Base-by-base conservation (phyloP, 2,329 filamentous ascomycete genomes). In the Hortaea werneckii region DNA sequence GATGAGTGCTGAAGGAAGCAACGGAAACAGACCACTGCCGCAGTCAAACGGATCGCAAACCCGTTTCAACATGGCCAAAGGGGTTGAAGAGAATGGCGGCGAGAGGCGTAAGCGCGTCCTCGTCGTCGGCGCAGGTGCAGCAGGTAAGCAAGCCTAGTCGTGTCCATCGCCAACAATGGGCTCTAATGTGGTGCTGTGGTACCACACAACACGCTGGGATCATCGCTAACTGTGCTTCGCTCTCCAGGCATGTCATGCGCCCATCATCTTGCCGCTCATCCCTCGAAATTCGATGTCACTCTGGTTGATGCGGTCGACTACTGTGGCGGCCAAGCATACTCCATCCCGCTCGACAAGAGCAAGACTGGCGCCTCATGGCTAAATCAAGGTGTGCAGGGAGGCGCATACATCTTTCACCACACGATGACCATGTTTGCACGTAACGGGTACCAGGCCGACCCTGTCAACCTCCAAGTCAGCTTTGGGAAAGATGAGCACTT, bases 371-470 rank as follows among this genome's bases (percentile, higher is more conserved):
- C 77, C 26, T 70, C 67, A 54, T 79, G 75, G 77, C 64, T 80
- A 44, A 80, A 80, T 48, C 75, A 80, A 50, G 77, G 77, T 43
- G 78, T 83, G 1, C 79, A 83, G 55, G 79, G 79, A 29, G 79
- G 79, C 11, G 75, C 72, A 32, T 72, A 80, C 65, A 82, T 82
- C 52, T 83, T 83, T 64, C 78, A 82, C 57, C 79, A 83, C 56
- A 82, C 79, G 0, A 76, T 82, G 68, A 77, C 76, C 43, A 80
- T 80, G 71, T 82, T 82, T 55, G 67, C 71, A 5, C 67, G 73
- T 42, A 74, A 80, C 51, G 74, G 73, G 9, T 71, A 75, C 54
- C 69, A 74, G 43, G 70, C 78, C 3, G 70, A 79, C 57, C 73
- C 73, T 1, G 75, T 82, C 37, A 71, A 76, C 50, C 68, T 82